Conservation (phyloP, 1,284 basidiomycete genomes). For the Ceratobasidium sp. region DNA sequence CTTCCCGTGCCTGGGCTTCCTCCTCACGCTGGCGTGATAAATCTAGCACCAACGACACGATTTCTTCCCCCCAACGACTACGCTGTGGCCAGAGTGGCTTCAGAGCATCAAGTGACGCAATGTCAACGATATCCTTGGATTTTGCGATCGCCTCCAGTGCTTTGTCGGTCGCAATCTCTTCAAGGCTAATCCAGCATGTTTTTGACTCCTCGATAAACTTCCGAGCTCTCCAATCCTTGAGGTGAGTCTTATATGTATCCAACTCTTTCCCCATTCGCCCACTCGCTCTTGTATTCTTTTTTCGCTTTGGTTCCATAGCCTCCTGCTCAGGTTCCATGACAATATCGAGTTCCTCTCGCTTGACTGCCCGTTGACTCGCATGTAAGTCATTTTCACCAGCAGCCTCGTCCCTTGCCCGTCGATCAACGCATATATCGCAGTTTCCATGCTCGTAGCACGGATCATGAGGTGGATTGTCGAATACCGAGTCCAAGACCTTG, state of each 20-base stretch:
- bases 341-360: background rate
- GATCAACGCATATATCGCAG: background rate
- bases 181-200: background rate
- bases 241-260: background rate
- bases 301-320: background rate
- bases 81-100: background rate
- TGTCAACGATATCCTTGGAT: background rate
- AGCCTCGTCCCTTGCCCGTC: background rate
- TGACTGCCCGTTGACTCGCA: background rate
- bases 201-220: background rate
- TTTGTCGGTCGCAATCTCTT: background rate
- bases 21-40: too few species aligned
- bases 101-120: background rate
- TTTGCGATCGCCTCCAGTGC: background rate
- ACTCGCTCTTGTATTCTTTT: background rate
- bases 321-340: background rate
- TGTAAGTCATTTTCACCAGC: background rate
- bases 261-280: background rate
- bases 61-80: background rate
- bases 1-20: too few species aligned
- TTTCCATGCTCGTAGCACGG: background rate
- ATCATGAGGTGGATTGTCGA: background rate
- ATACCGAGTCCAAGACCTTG: background rate
- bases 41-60: background rate
- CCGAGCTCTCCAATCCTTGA: background rate